These are phyloP conservation scores for Candida fluviatilis DNA, from an alignment of 805 yeast species.

Conservation along the genomic window DNA sequence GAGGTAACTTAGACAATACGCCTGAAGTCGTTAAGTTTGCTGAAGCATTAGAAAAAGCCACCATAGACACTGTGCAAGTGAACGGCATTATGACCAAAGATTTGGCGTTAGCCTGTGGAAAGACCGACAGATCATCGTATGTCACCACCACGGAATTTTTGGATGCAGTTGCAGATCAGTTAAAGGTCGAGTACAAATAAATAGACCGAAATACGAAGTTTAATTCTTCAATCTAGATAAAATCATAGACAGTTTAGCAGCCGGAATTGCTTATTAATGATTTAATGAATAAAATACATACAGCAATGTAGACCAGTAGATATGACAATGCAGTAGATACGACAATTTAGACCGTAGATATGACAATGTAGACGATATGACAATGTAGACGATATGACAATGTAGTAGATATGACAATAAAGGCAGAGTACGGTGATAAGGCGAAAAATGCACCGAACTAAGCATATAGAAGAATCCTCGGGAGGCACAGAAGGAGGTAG, in stretches of 20 bases:
- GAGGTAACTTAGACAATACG: slow-evolving; percentile 72
- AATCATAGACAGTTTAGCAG: slow-evolving; percentile 1
- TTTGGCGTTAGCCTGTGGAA: slow-evolving; percentile 68
- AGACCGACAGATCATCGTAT: slow-evolving; percentile 54
- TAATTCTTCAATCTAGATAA: background rate
- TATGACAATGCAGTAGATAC: no score
- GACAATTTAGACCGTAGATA: no score
- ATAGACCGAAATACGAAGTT: background rate
- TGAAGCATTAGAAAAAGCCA: slow-evolving; percentile 58
- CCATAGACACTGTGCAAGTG: slow-evolving; percentile 65
- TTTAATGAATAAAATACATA: background rate
- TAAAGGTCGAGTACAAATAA: slow-evolving; percentile 20
- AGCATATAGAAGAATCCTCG: no score
- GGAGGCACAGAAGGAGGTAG: no score
- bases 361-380: no score
- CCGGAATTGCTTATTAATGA: slow-evolving; percentile 2
- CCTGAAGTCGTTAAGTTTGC: slow-evolving; percentile 70
- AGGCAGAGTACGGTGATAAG: no score
- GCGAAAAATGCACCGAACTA: no score
- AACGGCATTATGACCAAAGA: slow-evolving; percentile 83
- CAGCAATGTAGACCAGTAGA: background rate
- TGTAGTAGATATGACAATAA: no score
- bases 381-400: no score
- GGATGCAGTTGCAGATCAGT: slow-evolving; percentile 67
- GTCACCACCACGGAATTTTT: slow-evolving; percentile 75